A percentile compares a stretch with the other conserved stretches of the same genome.
These are phyloP conservation scores for Dissophora ornata DNA, from an alignment of 192 early-diverging fungal species.

Conservation along the genomic window DNA sequence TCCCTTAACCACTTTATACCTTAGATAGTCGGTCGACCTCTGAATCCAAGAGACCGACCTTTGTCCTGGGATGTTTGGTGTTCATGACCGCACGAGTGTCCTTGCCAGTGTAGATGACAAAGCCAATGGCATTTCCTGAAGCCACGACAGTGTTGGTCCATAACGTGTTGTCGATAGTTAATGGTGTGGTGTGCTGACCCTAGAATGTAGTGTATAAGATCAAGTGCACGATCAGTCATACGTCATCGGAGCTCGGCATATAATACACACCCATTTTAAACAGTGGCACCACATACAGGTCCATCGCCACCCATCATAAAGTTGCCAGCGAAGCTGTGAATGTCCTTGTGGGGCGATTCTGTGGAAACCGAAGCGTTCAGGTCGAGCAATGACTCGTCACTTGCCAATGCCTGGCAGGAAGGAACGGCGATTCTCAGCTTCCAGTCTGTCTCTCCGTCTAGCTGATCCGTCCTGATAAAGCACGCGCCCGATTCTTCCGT, in stretches of 20 bases:
- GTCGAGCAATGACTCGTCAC: conserved; percentile 68
- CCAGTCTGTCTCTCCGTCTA: conserved; percentile 99
- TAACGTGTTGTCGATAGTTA: conserved; percentile 90
- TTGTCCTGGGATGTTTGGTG: conserved; percentile 90
- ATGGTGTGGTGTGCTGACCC: conserved; percentile 67
- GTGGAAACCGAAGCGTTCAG: conserved; percentile 83
- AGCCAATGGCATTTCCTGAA: conserved; percentile 87
- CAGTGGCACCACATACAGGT: conserved; percentile 30
- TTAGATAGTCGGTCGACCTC: conserved; percentile 95
- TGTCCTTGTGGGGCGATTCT: conserved; percentile 93
- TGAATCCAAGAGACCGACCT: conserved; percentile 88
- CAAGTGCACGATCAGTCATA: no score
- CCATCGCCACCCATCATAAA: conserved; percentile 59
- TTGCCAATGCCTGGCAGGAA: conserved; percentile 78
- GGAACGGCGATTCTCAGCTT: conserved; percentile 91
- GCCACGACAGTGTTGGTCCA: conserved; percentile 97
- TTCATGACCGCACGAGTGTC: conserved; percentile 98
- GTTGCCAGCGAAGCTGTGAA: conserved; percentile 90
- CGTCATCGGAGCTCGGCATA: no score
- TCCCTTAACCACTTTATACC: no score
- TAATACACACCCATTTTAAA: no score
- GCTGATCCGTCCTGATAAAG: conserved; percentile 96
- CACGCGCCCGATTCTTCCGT: conserved; percentile 86
- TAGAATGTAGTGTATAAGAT: no score
- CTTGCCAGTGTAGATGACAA: conserved; percentile 91